These are phyloP conservation scores for Rhododendron molle DNA, from an alignment of 148 eudicot genomes.

Conservation along the genomic window DNA sequence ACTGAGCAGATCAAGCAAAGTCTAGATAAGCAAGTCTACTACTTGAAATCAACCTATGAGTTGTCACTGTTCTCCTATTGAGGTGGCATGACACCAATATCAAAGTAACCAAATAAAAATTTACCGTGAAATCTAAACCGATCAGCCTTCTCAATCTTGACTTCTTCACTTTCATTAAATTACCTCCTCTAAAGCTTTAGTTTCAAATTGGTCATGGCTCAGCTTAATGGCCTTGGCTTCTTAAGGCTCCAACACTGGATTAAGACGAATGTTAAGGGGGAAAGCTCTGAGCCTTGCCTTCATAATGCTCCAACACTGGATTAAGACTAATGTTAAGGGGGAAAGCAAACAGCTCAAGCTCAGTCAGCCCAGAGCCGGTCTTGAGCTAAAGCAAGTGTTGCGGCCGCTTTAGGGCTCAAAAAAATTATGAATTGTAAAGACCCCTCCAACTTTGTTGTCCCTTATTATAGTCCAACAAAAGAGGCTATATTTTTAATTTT, in stretches of 20 bases:
- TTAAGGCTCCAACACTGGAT: not conserved
- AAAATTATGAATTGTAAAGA: too few relatives aligned
- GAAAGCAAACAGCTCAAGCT: not conserved
- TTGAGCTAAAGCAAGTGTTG: too few relatives aligned
- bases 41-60: not conserved
- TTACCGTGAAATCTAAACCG: not conserved
- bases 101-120: not conserved
- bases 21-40: not conserved
- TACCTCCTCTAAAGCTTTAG: not conserved
- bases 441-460: too few relatives aligned
- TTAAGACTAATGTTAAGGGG: not conserved
- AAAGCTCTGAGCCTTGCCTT: not conserved
- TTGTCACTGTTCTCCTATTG: not conserved
- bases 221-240: not conserved
- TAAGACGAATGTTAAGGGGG: not conserved
- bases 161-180: not conserved
- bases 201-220: not conserved
- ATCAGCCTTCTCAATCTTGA: not conserved
- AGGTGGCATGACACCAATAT: not conserved
- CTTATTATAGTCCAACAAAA: too few relatives aligned
- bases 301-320: not conserved
- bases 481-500: too few relatives aligned
- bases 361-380: not conserved
- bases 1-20: not conserved
- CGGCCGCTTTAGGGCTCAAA: too few relatives aligned